phyloP scores from a whole-genome alignment of 2,329 filamentous ascomycete genomes.

The Penicillium olsonii region DNA sequence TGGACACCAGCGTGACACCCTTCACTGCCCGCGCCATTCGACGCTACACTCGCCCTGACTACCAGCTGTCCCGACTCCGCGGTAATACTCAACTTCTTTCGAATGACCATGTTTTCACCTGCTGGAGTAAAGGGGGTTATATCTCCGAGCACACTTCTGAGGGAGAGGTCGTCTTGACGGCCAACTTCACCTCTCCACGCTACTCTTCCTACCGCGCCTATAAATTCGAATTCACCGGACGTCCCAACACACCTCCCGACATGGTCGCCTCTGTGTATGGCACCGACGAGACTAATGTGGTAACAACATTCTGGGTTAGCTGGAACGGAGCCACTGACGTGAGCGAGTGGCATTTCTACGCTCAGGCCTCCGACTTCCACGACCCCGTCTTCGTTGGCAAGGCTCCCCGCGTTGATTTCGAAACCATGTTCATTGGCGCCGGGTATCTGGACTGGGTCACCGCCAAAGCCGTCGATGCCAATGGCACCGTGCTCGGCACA shows the following conservation, averaged over 20 bases:
- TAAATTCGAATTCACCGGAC: constrained; percentile 39
- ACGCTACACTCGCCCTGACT: constrained; percentile 36
- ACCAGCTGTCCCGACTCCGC: constrained; percentile 31
- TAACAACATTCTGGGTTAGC: constrained; percentile 36
- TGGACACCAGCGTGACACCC: constrained; percentile 27
- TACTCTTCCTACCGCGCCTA: constrained; percentile 43
- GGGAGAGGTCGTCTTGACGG: constrained; percentile 34
- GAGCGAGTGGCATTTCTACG: constrained; percentile 36
- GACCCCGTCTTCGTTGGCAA: constrained; percentile 20
- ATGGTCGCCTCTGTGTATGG: constrained; percentile 33
- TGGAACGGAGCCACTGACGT: constrained; percentile 45
- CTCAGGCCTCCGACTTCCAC: constrained; percentile 25
- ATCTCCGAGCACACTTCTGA: constrained; percentile 33
- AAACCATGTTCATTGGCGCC: constrained; percentile 23
- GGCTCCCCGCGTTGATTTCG: constrained; percentile 19
- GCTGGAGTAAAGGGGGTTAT: constrained; percentile 39
- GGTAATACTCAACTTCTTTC: constrained; percentile 38
- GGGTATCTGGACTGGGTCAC: constrained; percentile 27
- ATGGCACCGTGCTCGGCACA: constrained; percentile 19
- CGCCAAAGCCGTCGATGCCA: constrained; percentile 18
- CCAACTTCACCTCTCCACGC: constrained; percentile 32
- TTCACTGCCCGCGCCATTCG: constrained; percentile 30
- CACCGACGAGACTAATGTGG: constrained; percentile 24
- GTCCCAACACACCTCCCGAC: constrained; percentile 31
- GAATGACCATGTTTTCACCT: constrained; percentile 38